A percentile compares a stretch with the other conserved stretches of the same genome.
Conservation (phyloP, 1,139 yeast genomes). For the Sugiyamaella paludigena region DNA sequence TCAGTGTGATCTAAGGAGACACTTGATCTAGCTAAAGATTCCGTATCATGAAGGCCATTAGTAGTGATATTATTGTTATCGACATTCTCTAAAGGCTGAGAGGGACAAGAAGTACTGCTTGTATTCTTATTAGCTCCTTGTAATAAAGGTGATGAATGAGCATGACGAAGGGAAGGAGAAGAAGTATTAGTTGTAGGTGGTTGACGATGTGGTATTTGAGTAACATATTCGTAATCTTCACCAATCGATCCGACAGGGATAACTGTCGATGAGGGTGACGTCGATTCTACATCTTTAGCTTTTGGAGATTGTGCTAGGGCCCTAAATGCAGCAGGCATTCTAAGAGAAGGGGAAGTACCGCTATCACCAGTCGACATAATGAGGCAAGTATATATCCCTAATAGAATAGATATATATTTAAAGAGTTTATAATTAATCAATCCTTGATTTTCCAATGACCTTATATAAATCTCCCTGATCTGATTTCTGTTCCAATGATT, state of each 20-base stretch:
- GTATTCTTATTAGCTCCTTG: too few species aligned
- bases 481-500: too few species aligned
- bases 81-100: neutral
- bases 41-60: neutral
- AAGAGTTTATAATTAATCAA: too few species aligned
- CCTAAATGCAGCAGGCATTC: slow-evolving; percentile 17
- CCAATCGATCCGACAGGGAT: neutral
- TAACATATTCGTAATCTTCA: neutral
- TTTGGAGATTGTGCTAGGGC: slow-evolving; percentile 2
- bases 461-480: too few species aligned
- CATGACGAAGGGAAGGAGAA: slow-evolving; percentile 1
- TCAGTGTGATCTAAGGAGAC: too few species aligned
- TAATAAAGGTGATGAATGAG: slow-evolving; percentile 3
- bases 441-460: too few species aligned
- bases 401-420: too few species aligned
- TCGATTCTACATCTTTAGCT: neutral
- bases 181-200: neutral
- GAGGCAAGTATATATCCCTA: too few species aligned
- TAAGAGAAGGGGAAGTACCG: slow-evolving; percentile 12
- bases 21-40: too few species aligned
- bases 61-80: neutral
- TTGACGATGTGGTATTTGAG: too few species aligned
- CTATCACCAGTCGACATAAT: too few species aligned
- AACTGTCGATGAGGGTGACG: neutral
- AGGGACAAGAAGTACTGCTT: neutral